Evolutionary conservation across 768 basidiomycete genomes (phyloP), one percentile per base, ranked within the genome.

Genomic region (Kwoniella bestiolae): DNA sequence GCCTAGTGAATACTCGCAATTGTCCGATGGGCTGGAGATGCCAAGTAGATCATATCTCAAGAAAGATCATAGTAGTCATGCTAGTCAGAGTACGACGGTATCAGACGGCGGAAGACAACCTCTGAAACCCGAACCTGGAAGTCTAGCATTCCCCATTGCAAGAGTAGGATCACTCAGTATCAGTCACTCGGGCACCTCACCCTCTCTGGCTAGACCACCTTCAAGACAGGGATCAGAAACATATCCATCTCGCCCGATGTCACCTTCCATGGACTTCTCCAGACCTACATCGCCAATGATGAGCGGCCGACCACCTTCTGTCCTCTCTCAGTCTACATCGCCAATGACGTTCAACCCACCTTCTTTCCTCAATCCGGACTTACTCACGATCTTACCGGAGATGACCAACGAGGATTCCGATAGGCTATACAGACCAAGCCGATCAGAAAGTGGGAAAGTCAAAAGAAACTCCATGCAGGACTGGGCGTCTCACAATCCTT

Each of bases 331-430:
- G 3, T 25, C 35, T 12, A 46, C 46, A 11, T 46, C 56, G 1
- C 46, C 60, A 31, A 25, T 32, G 34, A 50, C 67, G 21, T 68
- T 77, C 58, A 60, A 75, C 44, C 56, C 73, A 26, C 72, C 76
- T 32, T 60, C 67, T 32, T 74, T 75, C 55, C 67, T 78, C 31
- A 67, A 78, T 53, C 74, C 79, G 3, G 72, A 73, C 41, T 63
- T 72, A 2, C 53, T 80, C 16, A 80, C 79, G 16, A 38, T 80
- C 11, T 59, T 80, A 21, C 79, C 79, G 3, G 75, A 79, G 35
- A 74, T 79, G 74, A 60, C 72, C 0, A 57, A 51, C 11, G 65
- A 71, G 26, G 76, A 77, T 34, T 68, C 73, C 0, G 64, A 67
- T 5, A 46, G 56, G 32, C 55, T 65, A 21, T 69, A 71, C 21